Conservation (phyloP, 2,329 filamentous ascomycete genomes). For the Immersiporthe knoxdaviesiana region DNA sequence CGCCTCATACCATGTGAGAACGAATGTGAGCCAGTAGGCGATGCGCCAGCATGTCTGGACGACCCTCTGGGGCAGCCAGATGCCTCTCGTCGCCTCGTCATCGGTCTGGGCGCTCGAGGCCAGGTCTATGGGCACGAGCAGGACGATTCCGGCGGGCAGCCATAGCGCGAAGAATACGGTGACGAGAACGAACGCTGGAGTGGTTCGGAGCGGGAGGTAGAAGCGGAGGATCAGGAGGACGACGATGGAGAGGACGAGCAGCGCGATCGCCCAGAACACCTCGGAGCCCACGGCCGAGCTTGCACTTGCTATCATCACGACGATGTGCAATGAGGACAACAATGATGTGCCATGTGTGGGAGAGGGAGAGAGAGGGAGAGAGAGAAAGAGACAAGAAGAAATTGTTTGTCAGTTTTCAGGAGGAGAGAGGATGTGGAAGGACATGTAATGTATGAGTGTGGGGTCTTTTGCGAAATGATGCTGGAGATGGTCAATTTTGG, state of each 20-base stretch:
- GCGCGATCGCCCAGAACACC: constrained; percentile 73
- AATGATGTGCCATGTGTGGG: constrained; percentile 22
- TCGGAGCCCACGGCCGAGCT: constrained; percentile 73
- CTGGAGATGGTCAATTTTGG: constrained; percentile 27
- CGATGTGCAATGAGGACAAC: constrained; percentile 15
- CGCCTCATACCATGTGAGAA: constrained; percentile 78
- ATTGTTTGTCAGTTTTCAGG: neutral
- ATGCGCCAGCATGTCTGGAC: constrained; percentile 92
- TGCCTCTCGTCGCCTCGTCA: constrained; percentile 72
- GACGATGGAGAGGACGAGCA: constrained; percentile 73
- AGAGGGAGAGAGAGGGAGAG: neutral
- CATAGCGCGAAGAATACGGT: constrained; percentile 97
- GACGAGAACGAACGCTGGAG: constrained; percentile 84
- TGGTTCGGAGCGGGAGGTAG: constrained; percentile 88
- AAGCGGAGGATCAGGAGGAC: constrained; percentile 85
- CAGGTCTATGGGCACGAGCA: constrained; percentile 94
- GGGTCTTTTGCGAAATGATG: constrained; percentile 18
- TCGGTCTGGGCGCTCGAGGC: constrained; percentile 80
- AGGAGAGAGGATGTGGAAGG: neutral
- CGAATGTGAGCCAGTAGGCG: constrained; percentile 96
- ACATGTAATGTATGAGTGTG: neutral
- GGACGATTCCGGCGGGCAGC: constrained; percentile 85
- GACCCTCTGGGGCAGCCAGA: constrained; percentile 81
- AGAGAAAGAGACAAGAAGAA: too few species aligned
- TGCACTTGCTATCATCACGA: constrained; percentile 30